A percentile compares a stretch with the other conserved stretches of the same genome.
phyloP scores from a whole-genome alignment of 805 yeast genomes.

The Brettanomyces nanus region DNA sequence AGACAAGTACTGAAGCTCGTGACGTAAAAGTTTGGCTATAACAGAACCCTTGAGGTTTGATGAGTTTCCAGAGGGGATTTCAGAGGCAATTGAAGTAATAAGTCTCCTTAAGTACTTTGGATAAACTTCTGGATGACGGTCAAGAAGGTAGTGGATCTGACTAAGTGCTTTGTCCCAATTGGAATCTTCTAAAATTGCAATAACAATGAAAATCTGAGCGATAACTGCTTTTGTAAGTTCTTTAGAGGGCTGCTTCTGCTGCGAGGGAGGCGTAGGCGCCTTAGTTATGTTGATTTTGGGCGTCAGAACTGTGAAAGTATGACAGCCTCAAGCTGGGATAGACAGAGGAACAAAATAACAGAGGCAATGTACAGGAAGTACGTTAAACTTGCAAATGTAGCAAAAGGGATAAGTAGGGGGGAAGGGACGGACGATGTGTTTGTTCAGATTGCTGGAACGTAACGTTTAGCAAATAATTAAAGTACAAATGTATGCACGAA shows the following conservation, averaged over 20 bases:
- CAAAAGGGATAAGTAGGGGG: too few species aligned
- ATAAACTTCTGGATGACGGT: constrained; percentile 27
- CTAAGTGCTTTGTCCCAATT: constrained; percentile 31
- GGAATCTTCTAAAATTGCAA: constrained; percentile 33
- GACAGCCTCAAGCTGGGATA: neutral
- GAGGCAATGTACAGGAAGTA: too few species aligned
- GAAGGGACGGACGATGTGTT: too few species aligned
- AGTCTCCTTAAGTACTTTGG: constrained; percentile 25
- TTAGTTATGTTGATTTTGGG: constrained; percentile 10
- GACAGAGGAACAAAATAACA: too few species aligned
- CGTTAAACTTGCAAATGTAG: too few species aligned
- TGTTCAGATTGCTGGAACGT: too few species aligned
- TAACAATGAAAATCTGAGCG: constrained; percentile 47
- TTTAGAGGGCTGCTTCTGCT: constrained; percentile 1
- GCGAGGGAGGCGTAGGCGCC: constrained; percentile 19
- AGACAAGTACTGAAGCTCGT: constrained; percentile 19
- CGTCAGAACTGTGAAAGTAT: constrained; percentile 8
- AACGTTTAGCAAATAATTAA: too few species aligned
- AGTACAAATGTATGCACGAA: too few species aligned
- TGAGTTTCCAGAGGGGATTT: constrained; percentile 7
- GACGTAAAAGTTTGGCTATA: constrained; percentile 11
- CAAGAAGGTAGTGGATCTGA: constrained; percentile 42
- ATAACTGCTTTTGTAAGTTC: constrained; percentile 27
- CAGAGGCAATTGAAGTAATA: constrained; percentile 23
- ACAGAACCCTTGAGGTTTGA: constrained; percentile 1